A percentile compares a stretch with the other conserved stretches of the same genome.
Evolutionary conservation across 1,284 basidiomycete species (phyloP).

Genomic region (Stygiomarasmius scandens): DNA sequence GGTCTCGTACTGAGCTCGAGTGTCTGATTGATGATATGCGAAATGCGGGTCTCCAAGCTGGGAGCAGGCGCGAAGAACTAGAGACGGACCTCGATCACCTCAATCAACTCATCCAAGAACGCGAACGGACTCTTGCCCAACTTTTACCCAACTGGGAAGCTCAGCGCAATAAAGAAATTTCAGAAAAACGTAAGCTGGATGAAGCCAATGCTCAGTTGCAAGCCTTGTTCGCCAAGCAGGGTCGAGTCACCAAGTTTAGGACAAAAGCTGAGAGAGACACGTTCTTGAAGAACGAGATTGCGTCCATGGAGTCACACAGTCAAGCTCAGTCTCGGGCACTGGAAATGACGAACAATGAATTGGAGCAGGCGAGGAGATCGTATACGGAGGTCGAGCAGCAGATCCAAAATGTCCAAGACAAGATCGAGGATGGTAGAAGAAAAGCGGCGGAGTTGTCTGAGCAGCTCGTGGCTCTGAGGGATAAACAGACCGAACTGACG

Average conservation of each 20-base stretch:
- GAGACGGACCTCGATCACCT: slow-evolving; percentile 68
- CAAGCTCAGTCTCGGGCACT: slow-evolving; percentile 53
- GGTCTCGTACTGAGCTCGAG: slow-evolving; percentile 79
- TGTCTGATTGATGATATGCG: slow-evolving; percentile 84
- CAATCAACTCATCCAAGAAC: slow-evolving; percentile 61
- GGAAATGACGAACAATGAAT: slow-evolving; percentile 48
- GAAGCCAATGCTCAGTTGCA: slow-evolving; percentile 70
- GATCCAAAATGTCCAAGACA: slow-evolving; percentile 56
- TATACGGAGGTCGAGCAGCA: slow-evolving; percentile 62
- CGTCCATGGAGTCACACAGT: slow-evolving; percentile 63
- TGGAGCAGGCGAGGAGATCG: slow-evolving; percentile 46
- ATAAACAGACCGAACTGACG: slow-evolving; percentile 69
- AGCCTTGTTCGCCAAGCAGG: slow-evolving; percentile 86
- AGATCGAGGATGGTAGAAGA: slow-evolving; percentile 78
- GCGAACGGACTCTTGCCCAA: slow-evolving; percentile 63
- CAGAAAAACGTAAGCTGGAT: slow-evolving; percentile 75
- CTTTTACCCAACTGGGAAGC: slow-evolving; percentile 72
- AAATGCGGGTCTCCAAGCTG: slow-evolving; percentile 59
- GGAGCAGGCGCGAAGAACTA: slow-evolving; percentile 66
- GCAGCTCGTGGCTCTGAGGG: slow-evolving; percentile 67
- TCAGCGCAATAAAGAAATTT: slow-evolving; percentile 56
- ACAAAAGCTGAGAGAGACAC: slow-evolving; percentile 82
- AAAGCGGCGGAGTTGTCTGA: slow-evolving; percentile 71
- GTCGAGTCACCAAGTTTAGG: slow-evolving; percentile 83
- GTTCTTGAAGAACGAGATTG: slow-evolving; percentile 76